Evolutionary conservation across 2,329 filamentous ascomycete species (phyloP).

Genomic region (Trichophyton verrucosum): DNA sequence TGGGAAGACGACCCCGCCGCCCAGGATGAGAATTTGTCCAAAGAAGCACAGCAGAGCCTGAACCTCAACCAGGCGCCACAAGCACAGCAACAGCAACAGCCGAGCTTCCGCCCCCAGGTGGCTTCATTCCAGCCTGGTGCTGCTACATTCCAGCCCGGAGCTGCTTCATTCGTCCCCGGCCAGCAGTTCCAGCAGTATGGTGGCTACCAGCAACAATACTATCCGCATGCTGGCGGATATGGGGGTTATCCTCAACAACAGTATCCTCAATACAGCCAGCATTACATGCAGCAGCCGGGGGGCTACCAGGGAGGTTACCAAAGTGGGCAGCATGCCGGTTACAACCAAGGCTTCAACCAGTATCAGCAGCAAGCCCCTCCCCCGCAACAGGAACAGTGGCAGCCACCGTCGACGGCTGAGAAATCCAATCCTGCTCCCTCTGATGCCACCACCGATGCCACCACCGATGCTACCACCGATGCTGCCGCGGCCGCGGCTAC

Average conservation of each 20-base stretch:
- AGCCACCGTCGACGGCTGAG: conserved; percentile 10
- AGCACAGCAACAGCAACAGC: conserved; percentile 22
- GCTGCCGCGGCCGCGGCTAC: too few relatives aligned
- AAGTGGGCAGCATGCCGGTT: not conserved
- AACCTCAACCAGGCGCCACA: conserved; percentile 52
- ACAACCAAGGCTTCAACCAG: conserved; percentile 28
- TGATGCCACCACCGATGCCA: not conserved
- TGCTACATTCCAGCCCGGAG: conserved; percentile 60
- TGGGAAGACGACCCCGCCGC: conserved; percentile 82
- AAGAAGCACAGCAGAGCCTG: conserved; percentile 62
- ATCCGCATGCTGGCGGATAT: conserved; percentile 39
- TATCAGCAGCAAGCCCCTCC: conserved; percentile 29
- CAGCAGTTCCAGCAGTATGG: conserved; percentile 52
- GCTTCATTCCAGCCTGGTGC: conserved; percentile 40
- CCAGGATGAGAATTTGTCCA: conserved; percentile 64
- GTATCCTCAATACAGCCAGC: conserved; percentile 20
- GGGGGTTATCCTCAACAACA: conserved; percentile 41
- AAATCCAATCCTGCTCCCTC: conserved; percentile 9
- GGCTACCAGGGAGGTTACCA: conserved; percentile 23
- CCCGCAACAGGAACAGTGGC: conserved; percentile 34
- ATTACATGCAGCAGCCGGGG: conserved; percentile 35
- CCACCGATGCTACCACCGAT: too few relatives aligned
- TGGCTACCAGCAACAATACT: conserved; percentile 39
- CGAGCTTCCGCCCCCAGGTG: conserved; percentile 37
- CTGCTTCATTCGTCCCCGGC: conserved; percentile 58